Evolutionary conservation across 192 early-diverging fungal species (phyloP).

Genomic region (Dispira simplex): DNA sequence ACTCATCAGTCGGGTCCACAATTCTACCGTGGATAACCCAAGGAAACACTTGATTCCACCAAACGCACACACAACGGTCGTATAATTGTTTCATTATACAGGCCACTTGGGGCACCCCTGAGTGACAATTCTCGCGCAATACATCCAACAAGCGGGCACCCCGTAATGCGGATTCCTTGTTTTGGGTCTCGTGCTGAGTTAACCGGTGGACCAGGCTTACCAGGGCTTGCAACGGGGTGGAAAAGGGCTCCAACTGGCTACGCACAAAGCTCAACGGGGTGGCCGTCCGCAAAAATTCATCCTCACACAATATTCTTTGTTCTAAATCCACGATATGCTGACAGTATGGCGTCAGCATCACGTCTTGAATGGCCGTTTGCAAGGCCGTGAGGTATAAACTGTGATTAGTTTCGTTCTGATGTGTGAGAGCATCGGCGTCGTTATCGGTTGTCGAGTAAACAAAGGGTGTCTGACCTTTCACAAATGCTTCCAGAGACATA

Average conservation of each 20-base stretch:
- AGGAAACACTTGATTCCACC: neutral
- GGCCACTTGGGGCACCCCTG: slow-evolving; percentile 1
- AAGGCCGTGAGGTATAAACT: slow-evolving; percentile 1
- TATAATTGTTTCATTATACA: neutral
- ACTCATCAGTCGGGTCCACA: slow-evolving; percentile 5
- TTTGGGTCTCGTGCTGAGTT: too few species aligned
- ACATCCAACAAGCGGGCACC: slow-evolving; percentile 1
- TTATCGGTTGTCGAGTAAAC: neutral
- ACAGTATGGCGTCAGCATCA: neutral
- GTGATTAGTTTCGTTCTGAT: neutral
- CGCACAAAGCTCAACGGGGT: slow-evolving; percentile 6
- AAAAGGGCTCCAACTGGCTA: neutral
- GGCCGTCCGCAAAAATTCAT: slow-evolving; percentile 1
- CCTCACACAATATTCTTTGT: neutral
- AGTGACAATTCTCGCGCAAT: neutral
- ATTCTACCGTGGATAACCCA: slow-evolving; percentile 4
- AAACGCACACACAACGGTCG: neutral
- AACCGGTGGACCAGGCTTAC: neutral
- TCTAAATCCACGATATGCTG: neutral
- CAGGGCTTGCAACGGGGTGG: neutral
- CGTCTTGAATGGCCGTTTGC: neutral
- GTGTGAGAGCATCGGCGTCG: neutral
- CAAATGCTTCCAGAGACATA: neutral
- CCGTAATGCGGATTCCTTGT: neutral
- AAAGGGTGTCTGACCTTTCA: neutral